Percentiles rank a stretch among this genome's conserved stretches.
phyloP scores from a whole-genome alignment of 192 early-diverging fungal genomes.

The Coemansia sp. region DNA sequence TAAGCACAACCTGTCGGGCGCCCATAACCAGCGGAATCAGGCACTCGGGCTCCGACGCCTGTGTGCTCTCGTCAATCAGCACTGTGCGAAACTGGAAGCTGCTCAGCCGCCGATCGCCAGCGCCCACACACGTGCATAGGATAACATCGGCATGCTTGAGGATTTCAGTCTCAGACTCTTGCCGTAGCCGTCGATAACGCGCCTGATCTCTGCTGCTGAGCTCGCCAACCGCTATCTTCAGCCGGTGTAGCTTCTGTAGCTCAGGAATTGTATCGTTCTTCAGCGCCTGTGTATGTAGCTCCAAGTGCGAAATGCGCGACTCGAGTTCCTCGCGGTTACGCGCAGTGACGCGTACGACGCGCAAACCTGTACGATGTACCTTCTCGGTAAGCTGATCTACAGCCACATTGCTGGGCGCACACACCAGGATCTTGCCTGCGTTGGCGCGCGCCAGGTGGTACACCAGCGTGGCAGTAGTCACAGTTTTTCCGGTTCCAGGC shows the following conservation, averaged over 20 bases:
- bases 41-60: constrained; percentile 95
- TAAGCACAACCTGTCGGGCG: constrained; percentile 92
- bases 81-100: constrained; percentile 92
- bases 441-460: constrained; percentile 94
- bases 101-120: constrained; percentile 89
- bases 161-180: constrained; percentile 89
- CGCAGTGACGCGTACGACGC: constrained; percentile 92
- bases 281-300: constrained; percentile 95
- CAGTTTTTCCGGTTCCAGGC: constrained; percentile 98
- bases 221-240: constrained; percentile 90
- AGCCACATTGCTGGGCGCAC: constrained; percentile 98
- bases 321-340: constrained; percentile 92
- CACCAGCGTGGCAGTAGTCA: constrained; percentile 95
- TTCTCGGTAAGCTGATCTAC: constrained; percentile 98
- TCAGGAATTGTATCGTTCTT: constrained; percentile 94
- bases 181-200: constrained; percentile 79
- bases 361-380: constrained; percentile 91
- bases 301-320: constrained; percentile 89
- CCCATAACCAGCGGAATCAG: constrained; percentile 98
- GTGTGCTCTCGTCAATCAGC: constrained; percentile 96
- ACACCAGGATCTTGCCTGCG: constrained; percentile 90
- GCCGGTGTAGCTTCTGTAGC: constrained; percentile 85
- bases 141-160: constrained; percentile 94
- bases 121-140: constrained; percentile 95
- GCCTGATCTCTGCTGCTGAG: constrained; percentile 84